Percentiles rank a stretch among this genome's conserved stretches.
These are phyloP conservation scores for Arctostaphylos glauca DNA, from an alignment of 148 eudicot species.

Conservation along the genomic window DNA sequence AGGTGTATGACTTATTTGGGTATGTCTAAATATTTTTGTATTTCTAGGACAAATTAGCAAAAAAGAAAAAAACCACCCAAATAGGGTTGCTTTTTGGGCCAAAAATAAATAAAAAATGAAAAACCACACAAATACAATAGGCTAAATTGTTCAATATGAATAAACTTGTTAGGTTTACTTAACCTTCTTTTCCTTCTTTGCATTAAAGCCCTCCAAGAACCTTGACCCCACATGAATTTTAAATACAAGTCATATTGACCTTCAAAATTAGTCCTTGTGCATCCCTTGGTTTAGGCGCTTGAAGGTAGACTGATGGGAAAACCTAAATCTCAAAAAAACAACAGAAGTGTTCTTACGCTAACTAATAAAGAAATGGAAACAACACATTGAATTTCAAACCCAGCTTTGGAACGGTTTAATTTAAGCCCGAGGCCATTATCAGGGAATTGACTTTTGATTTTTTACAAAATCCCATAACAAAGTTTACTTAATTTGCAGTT, in stretches of 20 bases:
- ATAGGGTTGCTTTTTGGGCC: too few relatives aligned
- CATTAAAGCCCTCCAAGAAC: background rate
- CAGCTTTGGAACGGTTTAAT: background rate
- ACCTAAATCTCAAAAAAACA: background rate
- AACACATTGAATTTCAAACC: background rate
- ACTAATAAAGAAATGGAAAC: background rate
- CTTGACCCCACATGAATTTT: background rate
- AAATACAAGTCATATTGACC: slow-evolving; percentile 4
- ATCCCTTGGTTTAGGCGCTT: background rate
- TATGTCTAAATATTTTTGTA: too few relatives aligned
- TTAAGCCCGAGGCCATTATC: background rate
- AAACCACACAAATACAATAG: too few relatives aligned
- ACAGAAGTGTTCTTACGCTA: slow-evolving; percentile 11
- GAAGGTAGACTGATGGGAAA: background rate
- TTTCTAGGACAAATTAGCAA: too few relatives aligned
- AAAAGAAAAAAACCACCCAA: too few relatives aligned
- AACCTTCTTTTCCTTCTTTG: background rate
- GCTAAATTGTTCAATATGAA: too few relatives aligned
- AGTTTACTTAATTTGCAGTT: slow-evolving; percentile 3
- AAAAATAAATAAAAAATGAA: too few relatives aligned
- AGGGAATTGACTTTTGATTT: slow-evolving; percentile 14
- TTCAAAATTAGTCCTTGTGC: background rate
- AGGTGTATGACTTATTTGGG: too few relatives aligned
- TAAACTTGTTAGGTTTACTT: background rate
- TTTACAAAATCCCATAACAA: background rate